Base-by-base conservation (phyloP, 495 filamentous ascomycete genomes). In the Xanthoparmelia taractica region DNA sequence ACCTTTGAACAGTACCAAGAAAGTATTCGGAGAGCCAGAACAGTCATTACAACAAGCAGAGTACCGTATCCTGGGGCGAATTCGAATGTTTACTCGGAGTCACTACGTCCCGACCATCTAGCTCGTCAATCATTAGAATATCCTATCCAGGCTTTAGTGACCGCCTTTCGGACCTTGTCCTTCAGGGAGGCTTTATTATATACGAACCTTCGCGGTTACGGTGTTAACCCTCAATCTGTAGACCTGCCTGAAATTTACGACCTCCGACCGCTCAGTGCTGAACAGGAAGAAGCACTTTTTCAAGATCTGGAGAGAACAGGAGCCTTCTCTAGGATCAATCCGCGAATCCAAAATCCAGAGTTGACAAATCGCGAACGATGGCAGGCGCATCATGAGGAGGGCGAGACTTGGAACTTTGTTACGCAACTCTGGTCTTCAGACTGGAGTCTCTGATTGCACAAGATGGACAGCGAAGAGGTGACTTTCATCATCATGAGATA, bases 231-330 rank as follows among this genome's bases (percentile, higher is more conserved):
- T n/a, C n/a, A n/a, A n/a, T n/a, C n/a, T n/a, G n/a, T n/a, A n/a
- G n/a, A n/a, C n/a, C n/a, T n/a, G n/a, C n/a, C n/a, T n/a, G 1
- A 4, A 23, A 8, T 8, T 2, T 6, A 8, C 11, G 4, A 2
- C 4, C 41, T 45, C 4, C 41, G 10, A 8, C 5, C 8, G 5
- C 41, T 45, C 41, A 45, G 5, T 2, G 18, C 41, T 8, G 41
- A 45, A 7, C 41, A 45, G 11, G 41, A 45, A 23, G 41, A 45
- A 8, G 20, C 41, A 20, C 41, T 45, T 20, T 45, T 45, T 7
- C 41, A 20, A 45, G 41, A 45, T 18, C 4, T 45, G 4, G 41
- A 45, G 20, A 45, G 41, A 45, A n/a, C 18, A 45, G 41, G 41
- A 23, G 41, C 41, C 23, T 45, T 45, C 1, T 20, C 20, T 18